phyloP scores from a whole-genome alignment of 192 early-diverging fungal species.

The Allomyces macrogynus region DNA sequence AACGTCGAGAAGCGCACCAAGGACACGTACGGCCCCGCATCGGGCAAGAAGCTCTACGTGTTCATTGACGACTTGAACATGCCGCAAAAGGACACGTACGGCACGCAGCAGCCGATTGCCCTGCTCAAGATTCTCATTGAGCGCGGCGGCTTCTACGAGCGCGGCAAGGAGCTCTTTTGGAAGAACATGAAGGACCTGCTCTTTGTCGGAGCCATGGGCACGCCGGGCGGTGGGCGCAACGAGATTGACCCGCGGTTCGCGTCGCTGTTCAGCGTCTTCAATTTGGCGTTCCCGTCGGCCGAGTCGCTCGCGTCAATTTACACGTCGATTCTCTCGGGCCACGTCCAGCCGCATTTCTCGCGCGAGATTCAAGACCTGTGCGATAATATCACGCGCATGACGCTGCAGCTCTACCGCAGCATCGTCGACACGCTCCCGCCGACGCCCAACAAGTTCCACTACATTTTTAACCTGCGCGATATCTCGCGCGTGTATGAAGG shows the following conservation, averaged over 20 bases:
- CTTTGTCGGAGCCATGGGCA: conserved; percentile 99
- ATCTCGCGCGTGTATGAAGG: conserved; percentile 40
- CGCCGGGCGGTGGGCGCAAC: conserved; percentile 96
- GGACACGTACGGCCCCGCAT: conserved; percentile 54
- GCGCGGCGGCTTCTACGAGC: conserved; percentile 86
- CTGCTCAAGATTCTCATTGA: conserved; percentile 89
- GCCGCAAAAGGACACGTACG: conserved; percentile 87
- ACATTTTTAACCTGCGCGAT: conserved; percentile 42
- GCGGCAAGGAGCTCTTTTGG: conserved; percentile 73
- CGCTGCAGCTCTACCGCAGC: conserved; percentile 92
- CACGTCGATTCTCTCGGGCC: conserved; percentile 76
- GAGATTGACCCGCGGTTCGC: conserved; percentile 86
- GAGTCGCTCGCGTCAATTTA: conserved; percentile 86
- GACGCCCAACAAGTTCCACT: conserved; percentile 40
- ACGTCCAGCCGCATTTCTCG: conserved; percentile 82
- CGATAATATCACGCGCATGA: conserved; percentile 93
- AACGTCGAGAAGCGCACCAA: conserved; percentile 96
- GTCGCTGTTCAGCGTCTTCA: conserved; percentile 80
- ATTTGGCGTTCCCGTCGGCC: conserved; percentile 95
- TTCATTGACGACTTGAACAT: conserved; percentile 99
- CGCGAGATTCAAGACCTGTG: conserved; percentile 97
- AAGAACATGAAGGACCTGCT: conserved; percentile 94
- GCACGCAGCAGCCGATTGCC: conserved; percentile 92
- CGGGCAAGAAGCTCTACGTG: conserved; percentile 90
- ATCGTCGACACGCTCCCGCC: conserved; percentile 82